Conservation (phyloP, 441 rosid species). For the Pelargonium citronellum region DNA sequence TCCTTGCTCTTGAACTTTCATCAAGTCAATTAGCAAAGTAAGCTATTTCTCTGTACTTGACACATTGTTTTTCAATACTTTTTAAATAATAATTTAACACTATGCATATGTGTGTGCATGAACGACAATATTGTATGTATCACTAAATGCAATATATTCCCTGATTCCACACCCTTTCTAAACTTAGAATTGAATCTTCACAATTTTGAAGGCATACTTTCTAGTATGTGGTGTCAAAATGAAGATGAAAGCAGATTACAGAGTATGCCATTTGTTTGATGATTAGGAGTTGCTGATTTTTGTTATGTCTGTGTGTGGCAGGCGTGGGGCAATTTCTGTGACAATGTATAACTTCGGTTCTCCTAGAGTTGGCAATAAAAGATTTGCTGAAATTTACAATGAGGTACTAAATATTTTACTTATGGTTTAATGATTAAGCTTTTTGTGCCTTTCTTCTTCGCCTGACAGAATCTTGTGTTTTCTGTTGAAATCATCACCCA, state of each 20-base stretch:
- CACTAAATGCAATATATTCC: too few relatives aligned
- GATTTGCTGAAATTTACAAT: conserved; percentile 75
- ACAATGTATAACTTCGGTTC: conserved; percentile 97
- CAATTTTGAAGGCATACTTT: neutral
- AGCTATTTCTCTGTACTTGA: conserved; percentile 25
- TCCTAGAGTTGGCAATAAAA: conserved; percentile 93
- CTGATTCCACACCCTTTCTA: too few relatives aligned
- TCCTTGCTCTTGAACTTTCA: conserved; percentile 84
- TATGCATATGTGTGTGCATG: too few relatives aligned
- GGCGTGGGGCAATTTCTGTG: conserved; percentile 60
- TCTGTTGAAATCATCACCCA: too few relatives aligned
- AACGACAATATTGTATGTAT: too few relatives aligned
- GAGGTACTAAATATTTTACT: conserved; percentile 39
- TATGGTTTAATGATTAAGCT: neutral
- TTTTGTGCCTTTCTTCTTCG: neutral
- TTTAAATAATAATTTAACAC: too few relatives aligned
- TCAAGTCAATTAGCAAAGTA: conserved; percentile 83
- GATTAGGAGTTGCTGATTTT: conserved; percentile 12
- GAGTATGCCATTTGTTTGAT: neutral
- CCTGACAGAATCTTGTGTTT: too few relatives aligned
- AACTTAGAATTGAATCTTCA: neutral
- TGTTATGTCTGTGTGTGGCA: conserved; percentile 25
- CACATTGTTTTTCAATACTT: neutral
- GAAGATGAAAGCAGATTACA: neutral
- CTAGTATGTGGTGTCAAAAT: neutral